Evolutionary conservation across 495 filamentous ascomycete genomes (phyloP).

Genomic region (Astrothelium macrocarpum): DNA sequence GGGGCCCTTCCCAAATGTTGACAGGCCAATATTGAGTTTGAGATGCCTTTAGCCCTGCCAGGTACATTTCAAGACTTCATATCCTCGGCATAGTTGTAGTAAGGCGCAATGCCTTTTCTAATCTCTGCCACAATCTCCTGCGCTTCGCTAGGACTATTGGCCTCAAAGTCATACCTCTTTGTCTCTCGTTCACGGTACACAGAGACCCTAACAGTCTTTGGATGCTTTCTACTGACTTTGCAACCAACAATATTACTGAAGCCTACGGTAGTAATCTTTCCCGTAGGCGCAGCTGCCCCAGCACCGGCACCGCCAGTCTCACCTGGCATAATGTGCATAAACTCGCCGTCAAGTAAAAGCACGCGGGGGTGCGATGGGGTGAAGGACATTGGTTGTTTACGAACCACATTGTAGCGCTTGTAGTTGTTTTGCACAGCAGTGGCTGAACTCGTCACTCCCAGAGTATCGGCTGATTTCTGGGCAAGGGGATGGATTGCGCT

Average conservation of each 20-base stretch:
- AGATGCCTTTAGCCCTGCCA: too few species aligned
- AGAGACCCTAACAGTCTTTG: conserved; percentile 80
- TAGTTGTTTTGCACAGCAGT: conserved; percentile 46
- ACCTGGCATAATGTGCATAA: conserved; percentile 85
- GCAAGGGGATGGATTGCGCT: conserved; percentile 58
- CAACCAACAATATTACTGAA: conserved; percentile 89
- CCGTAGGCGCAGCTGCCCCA: conserved; percentile 28
- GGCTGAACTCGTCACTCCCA: conserved; percentile 27
- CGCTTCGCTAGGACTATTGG: conserved; percentile 67
- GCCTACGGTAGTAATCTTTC: conserved; percentile 80
- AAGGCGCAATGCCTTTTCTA: conserved; percentile 49
- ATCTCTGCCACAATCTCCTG: conserved; percentile 83
- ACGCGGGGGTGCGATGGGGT: conserved; percentile 74
- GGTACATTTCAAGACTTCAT: background rate
- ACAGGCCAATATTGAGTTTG: too few species aligned
- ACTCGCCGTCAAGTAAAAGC: conserved; percentile 86
- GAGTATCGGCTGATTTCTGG: conserved; percentile 48
- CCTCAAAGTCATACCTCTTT: conserved; percentile 96
- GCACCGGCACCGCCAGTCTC: conserved; percentile 37
- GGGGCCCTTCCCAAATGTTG: too few species aligned
- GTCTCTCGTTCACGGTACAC: conserved; percentile 75
- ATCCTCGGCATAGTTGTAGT: conserved; percentile 4
- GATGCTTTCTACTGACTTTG: conserved; percentile 83
- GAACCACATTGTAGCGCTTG: conserved; percentile 81
- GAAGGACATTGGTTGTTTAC: conserved; percentile 91